Evolutionary conservation across 495 filamentous ascomycete genomes (phyloP).

Genomic region (Halenospora varia): DNA sequence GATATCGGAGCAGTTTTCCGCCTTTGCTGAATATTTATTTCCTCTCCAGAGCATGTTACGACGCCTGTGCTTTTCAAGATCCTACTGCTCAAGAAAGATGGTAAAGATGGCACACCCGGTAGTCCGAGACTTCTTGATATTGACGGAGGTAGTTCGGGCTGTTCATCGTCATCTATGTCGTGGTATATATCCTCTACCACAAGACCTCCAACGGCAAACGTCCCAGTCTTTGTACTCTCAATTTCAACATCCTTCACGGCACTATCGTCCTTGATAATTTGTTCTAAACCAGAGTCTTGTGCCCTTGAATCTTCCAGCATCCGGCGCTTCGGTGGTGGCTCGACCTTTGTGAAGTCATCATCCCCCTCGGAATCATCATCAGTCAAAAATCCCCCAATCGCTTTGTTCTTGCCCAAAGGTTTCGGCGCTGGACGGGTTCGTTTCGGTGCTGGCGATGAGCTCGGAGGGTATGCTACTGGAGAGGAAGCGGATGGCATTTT

Average conservation of each 20-base stretch:
- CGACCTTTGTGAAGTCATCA: constrained; percentile 23
- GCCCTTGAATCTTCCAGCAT: constrained; percentile 22
- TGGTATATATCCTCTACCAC: not conserved
- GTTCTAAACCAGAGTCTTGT: not conserved
- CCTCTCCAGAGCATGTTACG: constrained; percentile 63
- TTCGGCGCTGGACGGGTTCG: constrained; percentile 36
- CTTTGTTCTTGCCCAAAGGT: constrained; percentile 30
- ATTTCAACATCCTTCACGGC: constrained; percentile 19
- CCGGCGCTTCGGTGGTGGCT: constrained; percentile 27
- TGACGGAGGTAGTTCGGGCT: not conserved
- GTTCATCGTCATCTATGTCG: not conserved
- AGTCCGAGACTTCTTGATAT: not conserved
- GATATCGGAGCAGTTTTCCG: constrained; percentile 43
- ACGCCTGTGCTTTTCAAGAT: constrained; percentile 32
- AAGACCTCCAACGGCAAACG: not conserved
- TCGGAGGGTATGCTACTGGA: constrained; percentile 52
- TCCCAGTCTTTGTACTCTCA: not conserved
- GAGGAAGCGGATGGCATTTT: constrained; percentile 64
- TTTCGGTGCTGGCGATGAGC: constrained; percentile 47
- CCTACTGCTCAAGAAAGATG: constrained; percentile 12
- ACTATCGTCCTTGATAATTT: not conserved
- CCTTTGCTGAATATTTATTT: constrained; percentile 50
- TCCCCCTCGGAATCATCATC: constrained; percentile 35
- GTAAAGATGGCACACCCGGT: constrained; percentile 16
- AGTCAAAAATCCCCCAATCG: constrained; percentile 43